Percentiles rank a stretch among this genome's conserved stretches.
phyloP scores from a whole-genome alignment of 495 filamentous ascomycete species.

The Durotheca rogersii region DNA sequence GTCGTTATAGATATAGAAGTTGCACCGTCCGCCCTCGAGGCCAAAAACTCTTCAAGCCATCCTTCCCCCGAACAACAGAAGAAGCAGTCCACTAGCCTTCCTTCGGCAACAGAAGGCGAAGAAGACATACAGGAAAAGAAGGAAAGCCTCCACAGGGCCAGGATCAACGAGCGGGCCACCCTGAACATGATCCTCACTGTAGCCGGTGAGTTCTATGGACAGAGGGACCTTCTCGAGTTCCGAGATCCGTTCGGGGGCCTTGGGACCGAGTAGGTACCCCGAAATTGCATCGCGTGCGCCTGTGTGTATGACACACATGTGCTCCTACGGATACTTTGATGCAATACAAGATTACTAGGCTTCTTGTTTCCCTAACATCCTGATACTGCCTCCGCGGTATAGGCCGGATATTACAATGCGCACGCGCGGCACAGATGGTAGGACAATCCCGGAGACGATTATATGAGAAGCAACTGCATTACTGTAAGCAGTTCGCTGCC shows the following conservation, averaged over 20 bases:
- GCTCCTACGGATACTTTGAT: too few species aligned
- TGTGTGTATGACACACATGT: not conserved
- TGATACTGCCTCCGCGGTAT: not conserved
- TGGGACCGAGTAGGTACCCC: constrained; percentile 24
- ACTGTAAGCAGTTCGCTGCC: too few species aligned
- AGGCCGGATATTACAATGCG: too few species aligned
- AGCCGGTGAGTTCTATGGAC: constrained; percentile 86
- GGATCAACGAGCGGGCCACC: constrained; percentile 55
- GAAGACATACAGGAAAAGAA: constrained; percentile 12
- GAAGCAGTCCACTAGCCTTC: constrained; percentile 1
- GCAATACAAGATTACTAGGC: not conserved
- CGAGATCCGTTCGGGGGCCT: constrained; percentile 54
- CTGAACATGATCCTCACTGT: constrained; percentile 92
- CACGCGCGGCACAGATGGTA: too few species aligned
- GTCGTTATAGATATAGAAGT: not conserved
- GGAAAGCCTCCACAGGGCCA: constrained; percentile 22
- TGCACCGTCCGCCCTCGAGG: not conserved
- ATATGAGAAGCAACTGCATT: too few species aligned
- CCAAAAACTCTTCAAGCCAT: too few species aligned
- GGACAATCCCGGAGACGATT: too few species aligned
- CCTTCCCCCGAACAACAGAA: not conserved
- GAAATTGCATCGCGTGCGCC: not conserved
- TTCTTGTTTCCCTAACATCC: not conserved
- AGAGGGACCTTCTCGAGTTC: constrained; percentile 78
- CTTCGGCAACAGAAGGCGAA: constrained; percentile 35